Evolutionary conservation across 257 asterid species (phyloP).

Genomic region (Cynanchum wilfordii): DNA sequence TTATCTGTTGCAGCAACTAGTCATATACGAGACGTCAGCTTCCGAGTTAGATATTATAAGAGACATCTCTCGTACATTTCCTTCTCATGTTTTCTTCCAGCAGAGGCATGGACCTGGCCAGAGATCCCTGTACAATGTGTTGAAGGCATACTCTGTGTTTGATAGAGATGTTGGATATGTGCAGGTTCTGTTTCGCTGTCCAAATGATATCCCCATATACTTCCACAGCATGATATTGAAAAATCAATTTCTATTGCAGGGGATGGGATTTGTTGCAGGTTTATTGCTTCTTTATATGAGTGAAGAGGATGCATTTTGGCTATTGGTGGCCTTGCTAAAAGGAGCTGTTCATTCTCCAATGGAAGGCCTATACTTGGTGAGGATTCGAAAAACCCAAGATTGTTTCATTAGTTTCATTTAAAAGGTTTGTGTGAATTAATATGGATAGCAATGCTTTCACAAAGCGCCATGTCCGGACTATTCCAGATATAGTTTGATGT

Average conservation of each 20-base stretch:
- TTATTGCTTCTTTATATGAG: conserved; percentile 97
- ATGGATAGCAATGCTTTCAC: background rate
- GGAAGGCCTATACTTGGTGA: conserved; percentile 98
- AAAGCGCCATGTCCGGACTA: background rate
- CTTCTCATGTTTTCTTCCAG: conserved; percentile 98
- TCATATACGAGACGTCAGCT: conserved; percentile 96
- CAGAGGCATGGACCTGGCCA: conserved; percentile 99
- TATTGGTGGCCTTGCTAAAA: conserved; percentile 93
- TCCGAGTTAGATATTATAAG: conserved; percentile 96
- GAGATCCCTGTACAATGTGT: conserved; percentile 93
- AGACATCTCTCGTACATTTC: conserved; percentile 97
- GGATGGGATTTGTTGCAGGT: conserved; percentile 99
- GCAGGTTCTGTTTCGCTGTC: conserved; percentile 52
- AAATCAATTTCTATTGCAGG: conserved; percentile 52
- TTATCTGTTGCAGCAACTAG: conserved; percentile 79
- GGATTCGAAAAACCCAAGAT: background rate
- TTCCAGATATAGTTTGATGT: background rate
- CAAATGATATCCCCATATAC: background rate
- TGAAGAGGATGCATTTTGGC: conserved; percentile 99
- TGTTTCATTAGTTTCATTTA: background rate
- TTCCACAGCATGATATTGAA: conserved; percentile 9
- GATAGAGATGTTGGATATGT: conserved; percentile 99
- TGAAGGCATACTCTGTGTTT: conserved; percentile 91
- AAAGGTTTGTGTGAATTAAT: background rate
- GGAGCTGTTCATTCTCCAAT: conserved; percentile 99